These are phyloP conservation scores for Ophiocordyceps camponoti-saundersi DNA, from an alignment of 2,329 filamentous ascomycete genomes.

Conservation along the genomic window DNA sequence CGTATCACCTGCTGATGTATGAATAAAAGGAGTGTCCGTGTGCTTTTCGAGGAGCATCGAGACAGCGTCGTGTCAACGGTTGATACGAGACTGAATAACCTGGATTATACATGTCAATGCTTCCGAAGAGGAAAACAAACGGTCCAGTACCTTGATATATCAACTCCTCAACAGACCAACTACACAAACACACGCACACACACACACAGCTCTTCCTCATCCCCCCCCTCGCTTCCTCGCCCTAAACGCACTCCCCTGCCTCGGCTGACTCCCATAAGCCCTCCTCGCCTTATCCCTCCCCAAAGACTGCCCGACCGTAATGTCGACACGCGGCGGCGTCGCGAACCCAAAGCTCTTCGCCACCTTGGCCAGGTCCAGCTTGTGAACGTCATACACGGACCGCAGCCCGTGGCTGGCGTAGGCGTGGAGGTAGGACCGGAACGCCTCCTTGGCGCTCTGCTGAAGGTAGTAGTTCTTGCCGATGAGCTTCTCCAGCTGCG, in stretches of 20 bases:
- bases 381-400: slow-evolving; percentile 60
- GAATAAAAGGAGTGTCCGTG: too few species aligned
- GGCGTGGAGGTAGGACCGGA: slow-evolving; percentile 82
- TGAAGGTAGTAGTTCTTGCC: slow-evolving; percentile 94
- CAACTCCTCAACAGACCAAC: too few species aligned
- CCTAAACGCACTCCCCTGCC: slow-evolving; percentile 24
- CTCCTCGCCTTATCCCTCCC: slow-evolving; percentile 50
- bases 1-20: too few species aligned
- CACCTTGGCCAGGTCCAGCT: slow-evolving; percentile 68
- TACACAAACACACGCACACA: too few species aligned
- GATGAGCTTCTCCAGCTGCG: slow-evolving; percentile 87
- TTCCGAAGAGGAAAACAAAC: too few species aligned
- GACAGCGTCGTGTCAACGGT: too few species aligned
- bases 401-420: slow-evolving; percentile 59
- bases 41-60: too few species aligned
- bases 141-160: too few species aligned
- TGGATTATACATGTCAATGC: too few species aligned
- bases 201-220: not conserved
- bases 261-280: slow-evolving; percentile 64
- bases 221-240: slow-evolving; percentile 1
- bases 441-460: slow-evolving; percentile 64
- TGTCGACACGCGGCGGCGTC: slow-evolving; percentile 66
- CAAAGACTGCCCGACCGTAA: slow-evolving; percentile 68
- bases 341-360: slow-evolving; percentile 72
- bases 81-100: too few species aligned